Evolutionary conservation across 306 rosid species (phyloP).

Genomic region (Morella rubra): DNA sequence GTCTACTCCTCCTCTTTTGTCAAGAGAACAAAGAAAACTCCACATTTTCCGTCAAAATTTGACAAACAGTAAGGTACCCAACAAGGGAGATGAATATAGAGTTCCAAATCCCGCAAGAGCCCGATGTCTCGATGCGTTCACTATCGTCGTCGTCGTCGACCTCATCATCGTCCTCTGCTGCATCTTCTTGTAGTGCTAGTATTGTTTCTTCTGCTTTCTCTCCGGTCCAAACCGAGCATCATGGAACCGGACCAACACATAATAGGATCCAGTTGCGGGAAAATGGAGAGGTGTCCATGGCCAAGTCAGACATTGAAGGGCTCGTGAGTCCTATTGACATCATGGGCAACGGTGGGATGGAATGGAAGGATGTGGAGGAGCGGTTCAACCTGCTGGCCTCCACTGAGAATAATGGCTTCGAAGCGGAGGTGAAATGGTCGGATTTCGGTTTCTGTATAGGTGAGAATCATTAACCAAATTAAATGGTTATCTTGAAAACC

Average conservation of each 20-base stretch:
- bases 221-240: slow-evolving; percentile 35
- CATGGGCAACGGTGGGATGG: slow-evolving; percentile 36
- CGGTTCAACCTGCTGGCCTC: slow-evolving; percentile 53
- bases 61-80: slow-evolving; percentile 18
- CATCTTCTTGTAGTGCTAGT: slow-evolving; percentile 34
- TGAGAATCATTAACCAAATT: slow-evolving; percentile 37
- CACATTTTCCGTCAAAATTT: slow-evolving; percentile 21
- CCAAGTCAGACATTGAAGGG: slow-evolving; percentile 11
- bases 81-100: slow-evolving; percentile 49
- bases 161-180: slow-evolving; percentile 17
- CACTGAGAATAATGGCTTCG: slow-evolving; percentile 24
- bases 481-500: too few relatives aligned
- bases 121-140: slow-evolving; percentile 33
- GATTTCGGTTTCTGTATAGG: slow-evolving; percentile 72
- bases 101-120: slow-evolving; percentile 23
- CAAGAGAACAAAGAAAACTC: slow-evolving; percentile 14
- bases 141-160: slow-evolving; percentile 39
- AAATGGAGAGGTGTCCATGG: slow-evolving; percentile 28
- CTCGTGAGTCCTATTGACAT: slow-evolving; percentile 32
- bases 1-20: slow-evolving; percentile 18
- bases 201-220: slow-evolving; percentile 16
- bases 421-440: slow-evolving; percentile 60
- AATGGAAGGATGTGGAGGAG: slow-evolving; percentile 64
- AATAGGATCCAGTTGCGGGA: slow-evolving; percentile 24
- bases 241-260: slow-evolving; percentile 5